These are phyloP conservation scores for Pseudohalonectria lignicola DNA, from an alignment of 2,329 filamentous ascomycete genomes.

Conservation along the genomic window DNA sequence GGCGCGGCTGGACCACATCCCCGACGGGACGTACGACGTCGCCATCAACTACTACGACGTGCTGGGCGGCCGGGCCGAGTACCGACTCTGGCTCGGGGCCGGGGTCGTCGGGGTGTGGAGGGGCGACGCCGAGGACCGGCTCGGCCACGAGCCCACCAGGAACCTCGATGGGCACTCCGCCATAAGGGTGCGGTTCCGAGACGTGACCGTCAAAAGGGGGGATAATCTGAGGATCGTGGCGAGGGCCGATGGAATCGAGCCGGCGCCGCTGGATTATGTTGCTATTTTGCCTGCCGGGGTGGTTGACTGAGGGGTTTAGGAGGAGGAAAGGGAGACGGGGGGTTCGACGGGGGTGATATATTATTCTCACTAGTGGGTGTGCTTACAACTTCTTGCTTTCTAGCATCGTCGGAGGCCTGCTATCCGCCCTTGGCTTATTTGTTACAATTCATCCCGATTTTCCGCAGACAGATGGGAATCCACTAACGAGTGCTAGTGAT, in stretches of 20 bases:
- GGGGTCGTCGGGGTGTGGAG: conserved; percentile 43
- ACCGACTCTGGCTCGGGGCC: conserved; percentile 42
- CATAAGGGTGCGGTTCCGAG: conserved; percentile 46
- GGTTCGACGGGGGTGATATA: too few relatives aligned
- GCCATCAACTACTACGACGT: conserved; percentile 58
- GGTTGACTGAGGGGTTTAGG: conserved; percentile 1
- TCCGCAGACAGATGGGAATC: too few relatives aligned
- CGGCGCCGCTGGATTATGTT: conserved; percentile 57
- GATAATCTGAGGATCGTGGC: conserved; percentile 45
- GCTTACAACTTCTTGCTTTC: too few relatives aligned
- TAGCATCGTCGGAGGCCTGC: too few relatives aligned
- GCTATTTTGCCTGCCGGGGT: conserved; percentile 43
- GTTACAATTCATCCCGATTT: too few relatives aligned
- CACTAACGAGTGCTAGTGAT: too few relatives aligned
- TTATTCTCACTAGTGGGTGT: too few relatives aligned
- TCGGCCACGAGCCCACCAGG: conserved; percentile 46
- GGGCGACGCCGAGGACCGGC: conserved; percentile 45
- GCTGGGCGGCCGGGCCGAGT: conserved; percentile 44
- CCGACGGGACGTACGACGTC: conserved; percentile 47
- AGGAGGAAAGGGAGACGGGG: too few relatives aligned
- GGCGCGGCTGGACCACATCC: conserved; percentile 18
- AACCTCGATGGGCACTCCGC: conserved; percentile 57
- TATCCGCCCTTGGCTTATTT: too few relatives aligned
- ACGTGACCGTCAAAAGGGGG: conserved; percentile 36
- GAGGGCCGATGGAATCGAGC: conserved; percentile 46